Conservation (phyloP, 176 grass and related monocot species). For the Dendrocalamus sinicus region DNA sequence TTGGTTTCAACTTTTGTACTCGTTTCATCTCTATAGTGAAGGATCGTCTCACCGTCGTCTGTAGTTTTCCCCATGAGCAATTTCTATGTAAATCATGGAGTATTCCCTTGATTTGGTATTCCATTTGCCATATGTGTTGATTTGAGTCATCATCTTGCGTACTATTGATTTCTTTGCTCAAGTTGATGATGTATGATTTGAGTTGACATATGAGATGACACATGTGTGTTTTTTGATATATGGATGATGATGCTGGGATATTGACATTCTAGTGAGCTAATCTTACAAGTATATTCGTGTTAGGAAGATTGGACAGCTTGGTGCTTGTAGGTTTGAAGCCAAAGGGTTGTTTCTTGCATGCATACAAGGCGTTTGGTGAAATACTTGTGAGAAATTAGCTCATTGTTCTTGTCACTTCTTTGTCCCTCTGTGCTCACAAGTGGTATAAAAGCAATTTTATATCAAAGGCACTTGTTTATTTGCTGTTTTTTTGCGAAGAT, state of each 20-base stretch:
- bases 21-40: background rate
- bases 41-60: background rate
- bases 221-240: background rate
- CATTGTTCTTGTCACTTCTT: accelerated
- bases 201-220: no score
- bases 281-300: background rate
- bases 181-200: no score
- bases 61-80: background rate
- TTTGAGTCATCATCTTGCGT: no score
- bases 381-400: no score
- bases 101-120: background rate
- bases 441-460: background rate
- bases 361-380: no score
- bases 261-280: background rate
- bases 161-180: no score
- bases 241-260: background rate
- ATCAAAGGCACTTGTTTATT: background rate
- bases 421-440: background rate
- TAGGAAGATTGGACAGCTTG: no score
- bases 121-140: no score
- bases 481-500: background rate
- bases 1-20: background rate
- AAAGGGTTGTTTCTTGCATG: no score
- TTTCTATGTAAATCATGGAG: background rate
- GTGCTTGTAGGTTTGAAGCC: accelerated